phyloP scores from a whole-genome alignment of 805 yeast species.

The Metschnikowia kofuensis region DNA sequence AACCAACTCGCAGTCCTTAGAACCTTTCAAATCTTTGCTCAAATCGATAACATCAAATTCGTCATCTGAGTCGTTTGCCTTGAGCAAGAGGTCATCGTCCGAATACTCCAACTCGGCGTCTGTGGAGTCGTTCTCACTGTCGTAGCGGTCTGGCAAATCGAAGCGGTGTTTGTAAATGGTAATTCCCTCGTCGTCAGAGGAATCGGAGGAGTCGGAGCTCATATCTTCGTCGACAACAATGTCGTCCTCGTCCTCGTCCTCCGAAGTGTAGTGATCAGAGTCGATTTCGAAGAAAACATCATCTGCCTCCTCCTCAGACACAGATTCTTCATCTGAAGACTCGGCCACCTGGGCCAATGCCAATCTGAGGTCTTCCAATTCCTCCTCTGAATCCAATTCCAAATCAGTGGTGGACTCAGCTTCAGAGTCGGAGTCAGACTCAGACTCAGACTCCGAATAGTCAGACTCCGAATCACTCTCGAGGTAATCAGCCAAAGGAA shows the following conservation, averaged over 20 bases:
- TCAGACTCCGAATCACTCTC: constrained; percentile 9
- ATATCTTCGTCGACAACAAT: constrained; percentile 17
- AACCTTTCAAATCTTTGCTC: constrained; percentile 39
- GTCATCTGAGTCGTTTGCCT: constrained; percentile 19
- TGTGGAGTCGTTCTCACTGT: constrained; percentile 33
- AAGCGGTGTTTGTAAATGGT: constrained; percentile 42
- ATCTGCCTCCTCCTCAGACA: constrained; percentile 13
- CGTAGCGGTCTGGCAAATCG: constrained; percentile 35
- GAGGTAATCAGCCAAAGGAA: constrained; percentile 10
- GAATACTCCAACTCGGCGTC: constrained; percentile 37
- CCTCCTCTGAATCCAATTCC: constrained; percentile 34
- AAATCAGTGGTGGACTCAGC: constrained; percentile 18
- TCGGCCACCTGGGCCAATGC: constrained; percentile 16
- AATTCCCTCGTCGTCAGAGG: constrained; percentile 39
- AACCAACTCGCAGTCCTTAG: constrained; percentile 43
- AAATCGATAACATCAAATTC: constrained; percentile 38
- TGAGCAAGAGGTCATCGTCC: constrained; percentile 21
- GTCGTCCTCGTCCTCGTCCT: constrained; percentile 24
- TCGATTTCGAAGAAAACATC: constrained; percentile 31
- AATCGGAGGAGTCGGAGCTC: constrained; percentile 18
- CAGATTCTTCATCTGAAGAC: constrained; percentile 18
- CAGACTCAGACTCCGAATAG: constrained; percentile 23
- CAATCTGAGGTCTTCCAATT: constrained; percentile 21
- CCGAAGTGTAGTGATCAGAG: constrained; percentile 24
- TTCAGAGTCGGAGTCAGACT: constrained; percentile 22